phyloP scores from a whole-genome alignment of 768 basidiomycete species.

The Mycena vulgaris region DNA sequence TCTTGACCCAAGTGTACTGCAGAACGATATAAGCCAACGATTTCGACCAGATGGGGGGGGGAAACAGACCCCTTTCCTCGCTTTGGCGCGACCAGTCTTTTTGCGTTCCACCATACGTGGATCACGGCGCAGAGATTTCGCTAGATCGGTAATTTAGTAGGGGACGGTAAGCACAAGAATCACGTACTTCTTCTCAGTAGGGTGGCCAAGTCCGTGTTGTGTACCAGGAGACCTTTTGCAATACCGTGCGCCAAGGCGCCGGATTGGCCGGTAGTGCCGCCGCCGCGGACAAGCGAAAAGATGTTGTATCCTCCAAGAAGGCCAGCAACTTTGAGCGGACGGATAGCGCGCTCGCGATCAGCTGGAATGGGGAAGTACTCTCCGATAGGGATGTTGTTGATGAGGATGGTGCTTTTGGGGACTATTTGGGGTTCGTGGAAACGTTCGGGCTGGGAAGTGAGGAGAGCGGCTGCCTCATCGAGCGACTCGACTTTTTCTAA shows the following conservation, averaged over 20 bases:
- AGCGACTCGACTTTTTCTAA: conserved; percentile 45
- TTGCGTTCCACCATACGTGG: conserved; percentile 99
- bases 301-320: conserved; percentile 88
- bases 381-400: conserved; percentile 88
- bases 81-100: conserved; percentile 94
- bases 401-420: conserved; percentile 76
- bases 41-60: conserved; percentile 9
- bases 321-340: conserved; percentile 89
- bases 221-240: conserved; percentile 80
- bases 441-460: conserved; percentile 34
- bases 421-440: conserved; percentile 48
- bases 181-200: conserved; percentile 82
- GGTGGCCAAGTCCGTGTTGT: conserved; percentile 74
- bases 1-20: conserved; percentile 97
- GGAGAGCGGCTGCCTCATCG: conserved; percentile 33
- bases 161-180: conserved; percentile 1
- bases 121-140: conserved; percentile 90
- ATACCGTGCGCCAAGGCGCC: conserved; percentile 87
- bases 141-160: conserved; percentile 57
- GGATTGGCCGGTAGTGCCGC: conserved; percentile 94
- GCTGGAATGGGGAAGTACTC: conserved; percentile 82
- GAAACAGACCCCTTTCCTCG: conserved; percentile 87
- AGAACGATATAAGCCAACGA: conserved; percentile 32
- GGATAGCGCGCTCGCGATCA: conserved; percentile 86
- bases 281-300: conserved; percentile 84